Evolutionary conservation across 371 early-diverging fungal genomes (phyloP).

Genomic region (Lichtheimia hyalospora): DNA sequence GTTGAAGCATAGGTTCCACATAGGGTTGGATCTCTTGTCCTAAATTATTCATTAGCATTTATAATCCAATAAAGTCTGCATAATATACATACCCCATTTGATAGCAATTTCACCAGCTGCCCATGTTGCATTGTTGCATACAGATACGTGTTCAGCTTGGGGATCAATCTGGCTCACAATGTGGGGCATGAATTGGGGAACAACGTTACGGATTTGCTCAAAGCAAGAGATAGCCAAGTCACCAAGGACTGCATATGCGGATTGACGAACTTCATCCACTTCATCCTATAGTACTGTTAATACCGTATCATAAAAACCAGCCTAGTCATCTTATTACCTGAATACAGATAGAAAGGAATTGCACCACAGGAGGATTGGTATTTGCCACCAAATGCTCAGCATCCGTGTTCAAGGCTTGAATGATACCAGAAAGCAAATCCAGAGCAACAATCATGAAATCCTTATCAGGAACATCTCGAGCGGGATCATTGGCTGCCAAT

Average conservation of each 20-base stretch:
- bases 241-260: constrained; percentile 92
- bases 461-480: constrained; percentile 78
- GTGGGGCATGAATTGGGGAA: constrained; percentile 74
- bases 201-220: constrained; percentile 66
- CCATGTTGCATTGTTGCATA: constrained; percentile 95
- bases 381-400: constrained; percentile 74
- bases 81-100: constrained; percentile 51
- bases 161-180: constrained; percentile 72
- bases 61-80: not conserved
- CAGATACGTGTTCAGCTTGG: constrained; percentile 61
- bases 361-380: constrained; percentile 72
- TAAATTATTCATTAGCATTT: constrained; percentile 2
- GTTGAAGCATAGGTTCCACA: constrained; percentile 76
- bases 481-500: constrained; percentile 58
- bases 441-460: constrained; percentile 94
- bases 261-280: constrained; percentile 85
- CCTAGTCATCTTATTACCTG: constrained; percentile 43
- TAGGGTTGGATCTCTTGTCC: constrained; percentile 69
- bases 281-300: constrained; percentile 78
- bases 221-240: constrained; percentile 87
- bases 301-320: constrained; percentile 11
- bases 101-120: constrained; percentile 92
- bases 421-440: constrained; percentile 90
- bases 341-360: constrained; percentile 78
- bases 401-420: constrained; percentile 82